phyloP scores from a whole-genome alignment of 2,329 filamentous ascomycete genomes.

The Scortechinia acanthostroma region DNA sequence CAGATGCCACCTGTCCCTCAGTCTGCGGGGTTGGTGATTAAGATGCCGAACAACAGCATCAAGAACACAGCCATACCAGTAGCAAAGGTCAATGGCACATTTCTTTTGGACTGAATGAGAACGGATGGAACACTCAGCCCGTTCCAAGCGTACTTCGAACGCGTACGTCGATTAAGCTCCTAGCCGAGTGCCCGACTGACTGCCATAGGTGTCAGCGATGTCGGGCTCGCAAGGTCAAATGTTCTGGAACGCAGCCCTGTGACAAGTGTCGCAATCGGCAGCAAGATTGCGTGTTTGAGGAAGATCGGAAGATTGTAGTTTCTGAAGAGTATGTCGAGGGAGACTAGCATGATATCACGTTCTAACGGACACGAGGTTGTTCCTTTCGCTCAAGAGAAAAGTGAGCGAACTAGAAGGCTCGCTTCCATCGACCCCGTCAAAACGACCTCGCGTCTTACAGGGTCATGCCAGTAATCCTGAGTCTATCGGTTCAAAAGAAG shows the following conservation, averaged over 20 bases:
- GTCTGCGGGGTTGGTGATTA: too few species aligned
- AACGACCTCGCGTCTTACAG: neutral
- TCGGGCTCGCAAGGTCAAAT: constrained; percentile 24
- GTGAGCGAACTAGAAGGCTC: neutral
- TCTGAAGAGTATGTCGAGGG: neutral
- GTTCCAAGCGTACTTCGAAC: neutral
- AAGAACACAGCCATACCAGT: too few species aligned
- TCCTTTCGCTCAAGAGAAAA: neutral
- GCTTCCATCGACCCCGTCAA: too few species aligned
- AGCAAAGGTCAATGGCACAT: too few species aligned
- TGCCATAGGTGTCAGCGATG: constrained; percentile 16
- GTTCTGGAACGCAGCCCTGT: constrained; percentile 21
- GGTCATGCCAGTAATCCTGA: too few species aligned
- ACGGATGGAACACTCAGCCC: neutral
- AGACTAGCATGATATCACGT: too few species aligned
- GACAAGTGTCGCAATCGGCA: constrained; percentile 18
- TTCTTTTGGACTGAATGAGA: too few species aligned
- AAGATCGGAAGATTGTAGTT: constrained; percentile 1
- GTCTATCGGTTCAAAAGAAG: neutral
- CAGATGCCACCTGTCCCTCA: too few species aligned
- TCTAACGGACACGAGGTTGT: too few species aligned
- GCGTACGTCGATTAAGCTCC: neutral
- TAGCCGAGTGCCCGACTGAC: neutral
- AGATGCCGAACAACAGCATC: too few species aligned
- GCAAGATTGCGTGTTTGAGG: neutral